phyloP scores from a whole-genome alignment of 805 yeast species.

The Kazachstania africana region DNA sequence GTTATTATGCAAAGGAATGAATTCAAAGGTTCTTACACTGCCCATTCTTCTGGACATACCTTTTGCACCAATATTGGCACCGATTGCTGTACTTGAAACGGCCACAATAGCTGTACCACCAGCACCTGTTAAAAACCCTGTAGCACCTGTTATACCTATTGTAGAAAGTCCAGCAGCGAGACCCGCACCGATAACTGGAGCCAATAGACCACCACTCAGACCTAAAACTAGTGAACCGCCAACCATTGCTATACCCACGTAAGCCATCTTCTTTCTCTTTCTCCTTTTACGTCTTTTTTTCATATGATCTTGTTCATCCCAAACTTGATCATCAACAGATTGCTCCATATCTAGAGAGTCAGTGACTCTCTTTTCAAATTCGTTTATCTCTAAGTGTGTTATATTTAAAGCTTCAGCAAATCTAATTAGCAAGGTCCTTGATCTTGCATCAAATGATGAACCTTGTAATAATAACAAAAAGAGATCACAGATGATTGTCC shows the following conservation, averaged over 20 bases:
- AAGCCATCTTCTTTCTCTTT: constrained; percentile 58
- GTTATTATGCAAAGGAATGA: constrained; percentile 84
- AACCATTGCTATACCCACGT: constrained; percentile 87
- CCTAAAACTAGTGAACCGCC: constrained; percentile 96
- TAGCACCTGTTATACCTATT: constrained; percentile 86
- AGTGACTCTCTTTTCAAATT: constrained; percentile 83
- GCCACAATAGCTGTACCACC: constrained; percentile 95
- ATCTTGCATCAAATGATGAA: constrained; percentile 80
- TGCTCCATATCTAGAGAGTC: constrained; percentile 86
- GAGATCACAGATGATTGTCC: constrained; percentile 90
- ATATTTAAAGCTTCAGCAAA: constrained; percentile 58
- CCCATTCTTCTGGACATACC: constrained; percentile 87
- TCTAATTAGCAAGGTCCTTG: constrained; percentile 61
- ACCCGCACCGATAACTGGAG: constrained; percentile 98
- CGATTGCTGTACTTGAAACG: constrained; percentile 80
- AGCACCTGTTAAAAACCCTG: constrained; percentile 87
- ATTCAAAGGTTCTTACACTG: constrained; percentile 86
- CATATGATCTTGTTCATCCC: constrained; percentile 62
- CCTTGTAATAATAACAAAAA: constrained; percentile 72
- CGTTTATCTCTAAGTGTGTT: constrained; percentile 56
- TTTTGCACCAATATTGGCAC: constrained; percentile 75
- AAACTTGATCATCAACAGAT: constrained; percentile 54
- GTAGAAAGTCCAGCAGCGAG: constrained; percentile 94
- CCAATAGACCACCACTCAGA: constrained; percentile 84
- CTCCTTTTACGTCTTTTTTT: constrained; percentile 58